These are phyloP conservation scores for Knufia petricola DNA, from an alignment of 2,329 filamentous ascomycete genomes.

Conservation along the genomic window DNA sequence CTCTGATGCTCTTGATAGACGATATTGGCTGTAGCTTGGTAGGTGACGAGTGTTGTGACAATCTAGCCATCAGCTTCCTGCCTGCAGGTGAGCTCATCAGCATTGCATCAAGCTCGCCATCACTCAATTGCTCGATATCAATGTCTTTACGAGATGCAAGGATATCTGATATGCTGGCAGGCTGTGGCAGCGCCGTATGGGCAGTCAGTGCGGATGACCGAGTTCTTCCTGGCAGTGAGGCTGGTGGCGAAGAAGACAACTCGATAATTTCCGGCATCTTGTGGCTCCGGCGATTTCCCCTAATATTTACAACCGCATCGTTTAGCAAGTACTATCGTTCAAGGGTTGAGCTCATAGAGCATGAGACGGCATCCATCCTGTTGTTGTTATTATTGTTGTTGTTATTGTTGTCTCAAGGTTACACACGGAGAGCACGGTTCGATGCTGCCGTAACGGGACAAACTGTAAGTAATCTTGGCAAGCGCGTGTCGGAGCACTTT, in stretches of 20 bases:
- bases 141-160: background rate
- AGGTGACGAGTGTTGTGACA: background rate
- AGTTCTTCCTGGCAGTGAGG: background rate
- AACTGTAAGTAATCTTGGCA: slow-evolving; percentile 7
- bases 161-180: background rate
- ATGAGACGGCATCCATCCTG: too few relatives aligned
- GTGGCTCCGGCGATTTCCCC: background rate
- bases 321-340: too few relatives aligned
- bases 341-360: too few relatives aligned
- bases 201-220: background rate
- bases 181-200: background rate
- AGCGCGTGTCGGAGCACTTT: background rate
- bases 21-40: too few relatives aligned
- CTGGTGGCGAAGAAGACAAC: slow-evolving; percentile 8
- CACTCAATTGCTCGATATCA: background rate
- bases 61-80: background rate
- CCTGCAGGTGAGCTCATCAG: background rate
- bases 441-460: background rate
- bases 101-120: background rate
- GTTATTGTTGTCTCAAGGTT: too few relatives aligned
- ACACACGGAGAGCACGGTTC: background rate
- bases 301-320: too few relatives aligned
- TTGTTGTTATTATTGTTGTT: too few relatives aligned
- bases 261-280: background rate
- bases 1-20: background rate